These are phyloP conservation scores for Dipodascopsis uninucleata DNA, from an alignment of 805 yeast species.

Conservation along the genomic window DNA sequence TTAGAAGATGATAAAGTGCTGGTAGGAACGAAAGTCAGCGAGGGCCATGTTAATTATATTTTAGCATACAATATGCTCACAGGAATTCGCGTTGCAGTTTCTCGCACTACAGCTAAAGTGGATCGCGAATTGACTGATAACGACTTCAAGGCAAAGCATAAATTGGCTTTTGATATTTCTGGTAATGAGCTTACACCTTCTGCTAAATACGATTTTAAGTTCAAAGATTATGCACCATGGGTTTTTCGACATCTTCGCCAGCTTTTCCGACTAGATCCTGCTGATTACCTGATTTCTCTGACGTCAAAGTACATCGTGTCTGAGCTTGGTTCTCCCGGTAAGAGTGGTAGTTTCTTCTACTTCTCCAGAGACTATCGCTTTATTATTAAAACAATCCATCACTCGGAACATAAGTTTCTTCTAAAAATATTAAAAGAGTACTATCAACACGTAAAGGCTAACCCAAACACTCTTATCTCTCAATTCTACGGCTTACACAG, in stretches of 20 bases:
- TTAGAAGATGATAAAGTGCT: conserved; percentile 46
- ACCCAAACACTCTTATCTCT: conserved; percentile 87
- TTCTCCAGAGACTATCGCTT: conserved; percentile 90
- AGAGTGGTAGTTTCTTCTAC: conserved; percentile 93
- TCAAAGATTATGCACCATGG: conserved; percentile 93
- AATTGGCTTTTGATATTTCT: conserved; percentile 73
- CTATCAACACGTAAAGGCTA: conserved; percentile 69
- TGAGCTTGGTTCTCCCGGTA: conserved; percentile 93
- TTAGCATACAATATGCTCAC: conserved; percentile 97
- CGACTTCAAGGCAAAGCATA: conserved; percentile 71
- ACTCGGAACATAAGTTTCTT: conserved; percentile 82
- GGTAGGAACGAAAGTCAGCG: conserved; percentile 78
- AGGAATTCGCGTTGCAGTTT: conserved; percentile 92
- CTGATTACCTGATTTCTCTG: conserved; percentile 86
- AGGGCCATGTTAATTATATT: conserved; percentile 89
- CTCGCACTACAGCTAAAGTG: conserved; percentile 76
- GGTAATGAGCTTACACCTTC: conserved; percentile 92
- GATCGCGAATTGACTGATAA: conserved; percentile 66
- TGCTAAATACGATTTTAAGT: conserved; percentile 90
- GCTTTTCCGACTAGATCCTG: conserved; percentile 85
- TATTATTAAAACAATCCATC: conserved; percentile 94
- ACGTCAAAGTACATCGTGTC: conserved; percentile 90
- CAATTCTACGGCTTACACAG: conserved; percentile 96
- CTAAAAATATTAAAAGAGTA: conserved; percentile 71
- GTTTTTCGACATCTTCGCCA: conserved; percentile 83